Evolutionary conservation across 441 rosid species (phyloP).

Genomic region (Arabidopsis hybrid): DNA sequence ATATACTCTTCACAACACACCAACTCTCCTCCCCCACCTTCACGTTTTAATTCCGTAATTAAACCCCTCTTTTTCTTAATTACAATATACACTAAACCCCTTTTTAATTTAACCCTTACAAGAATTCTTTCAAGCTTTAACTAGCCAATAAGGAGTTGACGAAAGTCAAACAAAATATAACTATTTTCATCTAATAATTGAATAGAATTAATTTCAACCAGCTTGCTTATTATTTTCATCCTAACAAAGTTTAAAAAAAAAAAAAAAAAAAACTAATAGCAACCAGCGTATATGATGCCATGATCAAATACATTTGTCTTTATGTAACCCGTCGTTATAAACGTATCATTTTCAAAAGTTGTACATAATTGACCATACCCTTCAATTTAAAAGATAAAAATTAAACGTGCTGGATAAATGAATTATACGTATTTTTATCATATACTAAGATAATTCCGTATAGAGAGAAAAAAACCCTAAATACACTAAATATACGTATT

Average conservation of each 20-base stretch:
- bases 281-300: no score
- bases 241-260: no score
- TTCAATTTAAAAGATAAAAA: not conserved
- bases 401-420: slow-evolving; percentile 20
- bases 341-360: slow-evolving; percentile 8
- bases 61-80: not conserved
- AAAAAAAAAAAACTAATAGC: no score
- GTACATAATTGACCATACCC: slow-evolving; percentile 35
- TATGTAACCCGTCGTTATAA: slow-evolving; percentile 1
- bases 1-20: slow-evolving; percentile 10
- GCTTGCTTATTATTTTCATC: no score
- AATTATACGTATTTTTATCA: not conserved
- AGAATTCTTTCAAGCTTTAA: not conserved
- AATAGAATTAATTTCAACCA: no score
- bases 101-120: not conserved
- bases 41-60: slow-evolving; percentile 18
- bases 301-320: not conserved
- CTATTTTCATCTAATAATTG: no score
- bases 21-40: slow-evolving; percentile 32
- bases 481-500: not conserved
- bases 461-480: not conserved
- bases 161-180: no score
- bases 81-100: not conserved
- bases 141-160: no score
- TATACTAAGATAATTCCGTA: not conserved